Conservation (phyloP, 2,329 filamentous ascomycete species). For the Diaporthe citrichinensis region DNA sequence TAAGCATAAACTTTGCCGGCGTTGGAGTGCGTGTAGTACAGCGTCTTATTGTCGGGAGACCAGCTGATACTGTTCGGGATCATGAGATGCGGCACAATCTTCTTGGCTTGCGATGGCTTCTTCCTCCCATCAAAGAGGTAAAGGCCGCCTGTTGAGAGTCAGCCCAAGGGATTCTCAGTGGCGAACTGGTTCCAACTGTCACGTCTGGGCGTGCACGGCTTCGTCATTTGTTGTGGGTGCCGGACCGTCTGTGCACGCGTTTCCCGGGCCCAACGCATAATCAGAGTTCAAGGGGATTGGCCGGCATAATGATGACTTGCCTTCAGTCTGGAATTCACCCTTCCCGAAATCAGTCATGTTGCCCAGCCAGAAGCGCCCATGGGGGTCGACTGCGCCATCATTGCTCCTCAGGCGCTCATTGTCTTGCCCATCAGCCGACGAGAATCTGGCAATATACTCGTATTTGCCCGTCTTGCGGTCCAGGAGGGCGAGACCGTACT, state of each 20-base stretch:
- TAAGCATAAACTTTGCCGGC: slow-evolving; percentile 79
- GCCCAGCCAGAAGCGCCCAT: slow-evolving; percentile 87
- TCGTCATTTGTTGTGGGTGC: not conserved
- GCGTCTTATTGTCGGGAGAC: slow-evolving; percentile 78
- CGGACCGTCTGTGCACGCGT: slow-evolving; percentile 4
- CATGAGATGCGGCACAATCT: slow-evolving; percentile 67
- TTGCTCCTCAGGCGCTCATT: slow-evolving; percentile 77
- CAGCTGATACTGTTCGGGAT: slow-evolving; percentile 91
- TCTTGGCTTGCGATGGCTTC: slow-evolving; percentile 70
- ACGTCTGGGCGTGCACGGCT: not conserved
- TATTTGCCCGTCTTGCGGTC: slow-evolving; percentile 72
- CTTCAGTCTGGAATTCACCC: slow-evolving; percentile 72
- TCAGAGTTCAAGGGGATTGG: not conserved
- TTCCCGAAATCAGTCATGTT: slow-evolving; percentile 83
- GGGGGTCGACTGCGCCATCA: slow-evolving; percentile 85
- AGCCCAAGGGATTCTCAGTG: slow-evolving; percentile 1
- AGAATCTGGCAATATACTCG: slow-evolving; percentile 67
- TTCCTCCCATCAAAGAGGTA: slow-evolving; percentile 76
- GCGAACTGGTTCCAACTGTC: slow-evolving; percentile 9
- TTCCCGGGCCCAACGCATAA: not conserved
- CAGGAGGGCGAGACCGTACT: slow-evolving; percentile 85
- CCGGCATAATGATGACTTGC: slow-evolving; percentile 53
- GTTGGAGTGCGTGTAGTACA: slow-evolving; percentile 88
- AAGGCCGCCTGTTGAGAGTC: slow-evolving; percentile 71
- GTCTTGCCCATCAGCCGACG: slow-evolving; percentile 51